These are phyloP conservation scores for Coffea eugenioides DNA, from an alignment of 257 asterid genomes.

Conservation along the genomic window DNA sequence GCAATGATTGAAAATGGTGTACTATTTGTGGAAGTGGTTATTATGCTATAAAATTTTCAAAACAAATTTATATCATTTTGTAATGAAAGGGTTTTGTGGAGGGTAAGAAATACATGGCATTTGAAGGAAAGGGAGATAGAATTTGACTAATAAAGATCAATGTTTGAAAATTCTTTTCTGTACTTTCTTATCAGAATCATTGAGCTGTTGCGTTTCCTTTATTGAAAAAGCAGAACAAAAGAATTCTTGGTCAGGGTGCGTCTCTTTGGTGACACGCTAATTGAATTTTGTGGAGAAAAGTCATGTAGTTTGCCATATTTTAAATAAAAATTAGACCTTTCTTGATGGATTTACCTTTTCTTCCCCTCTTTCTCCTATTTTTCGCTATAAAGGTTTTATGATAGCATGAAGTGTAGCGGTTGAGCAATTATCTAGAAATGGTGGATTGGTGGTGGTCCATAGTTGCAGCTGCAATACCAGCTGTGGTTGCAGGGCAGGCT, in stretches of 20 bases:
- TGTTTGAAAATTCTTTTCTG: background rate
- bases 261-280: background rate
- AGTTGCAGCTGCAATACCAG: conserved; percentile 85
- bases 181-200: background rate
- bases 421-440: conserved; percentile 33
- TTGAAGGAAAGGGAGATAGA: background rate
- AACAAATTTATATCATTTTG: background rate
- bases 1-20: background rate
- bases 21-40: background rate
- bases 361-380: background rate
- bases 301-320: background rate
- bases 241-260: background rate
- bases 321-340: background rate
- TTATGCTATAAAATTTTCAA: background rate
- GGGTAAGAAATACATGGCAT: background rate
- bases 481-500: conserved; percentile 79
- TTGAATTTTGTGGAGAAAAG: background rate
- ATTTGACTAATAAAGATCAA: background rate
- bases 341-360: background rate
- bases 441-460: conserved; percentile 95
- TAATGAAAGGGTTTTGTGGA: background rate
- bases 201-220: background rate
- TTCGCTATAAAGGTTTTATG: background rate
- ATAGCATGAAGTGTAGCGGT: background rate
- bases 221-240: background rate